Conservation (phyloP, 2,329 filamentous ascomycete species). For the Monosporascus sp. region DNA sequence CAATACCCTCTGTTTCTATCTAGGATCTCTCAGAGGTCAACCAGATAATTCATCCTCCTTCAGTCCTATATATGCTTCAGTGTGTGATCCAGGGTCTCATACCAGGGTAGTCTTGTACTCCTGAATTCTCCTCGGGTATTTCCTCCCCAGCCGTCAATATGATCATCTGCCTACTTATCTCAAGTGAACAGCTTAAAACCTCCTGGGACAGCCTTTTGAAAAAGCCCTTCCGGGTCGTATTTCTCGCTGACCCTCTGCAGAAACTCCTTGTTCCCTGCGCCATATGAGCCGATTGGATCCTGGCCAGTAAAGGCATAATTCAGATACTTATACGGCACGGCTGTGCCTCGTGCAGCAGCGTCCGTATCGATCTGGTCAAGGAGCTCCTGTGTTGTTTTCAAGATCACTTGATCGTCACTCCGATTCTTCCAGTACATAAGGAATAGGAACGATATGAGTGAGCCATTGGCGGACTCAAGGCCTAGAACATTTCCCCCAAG, state of each 20-base stretch:
- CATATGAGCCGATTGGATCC: constrained; percentile 13
- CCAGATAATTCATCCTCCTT: too few relatives aligned
- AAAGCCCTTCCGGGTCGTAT: constrained; percentile 22
- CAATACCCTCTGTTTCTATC: too few relatives aligned
- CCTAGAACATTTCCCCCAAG: constrained; percentile 9
- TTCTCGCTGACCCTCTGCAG: constrained; percentile 15
- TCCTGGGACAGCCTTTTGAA: constrained; percentile 16
- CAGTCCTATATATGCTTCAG: too few relatives aligned
- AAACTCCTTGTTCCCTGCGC: constrained; percentile 4
- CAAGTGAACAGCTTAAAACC: constrained; percentile 13
- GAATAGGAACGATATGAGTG: constrained; percentile 7
- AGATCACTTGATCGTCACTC: constrained; percentile 6
- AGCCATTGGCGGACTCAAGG: neutral
- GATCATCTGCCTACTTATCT: neutral
- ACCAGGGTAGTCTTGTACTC: too few relatives aligned
- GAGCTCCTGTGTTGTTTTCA: neutral
- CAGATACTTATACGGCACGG: constrained; percentile 10
- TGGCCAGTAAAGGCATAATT: constrained; percentile 16
- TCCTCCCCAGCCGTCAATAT: neutral
- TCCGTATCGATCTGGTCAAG: constrained; percentile 6
- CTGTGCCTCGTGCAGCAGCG: neutral
- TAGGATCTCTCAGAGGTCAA: too few relatives aligned
- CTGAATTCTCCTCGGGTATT: too few relatives aligned
- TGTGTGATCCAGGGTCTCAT: too few relatives aligned
- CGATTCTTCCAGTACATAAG: constrained; percentile 5